phyloP scores from a whole-genome alignment of 1,284 basidiomycete genomes.

The Trametes versicolor region DNA sequence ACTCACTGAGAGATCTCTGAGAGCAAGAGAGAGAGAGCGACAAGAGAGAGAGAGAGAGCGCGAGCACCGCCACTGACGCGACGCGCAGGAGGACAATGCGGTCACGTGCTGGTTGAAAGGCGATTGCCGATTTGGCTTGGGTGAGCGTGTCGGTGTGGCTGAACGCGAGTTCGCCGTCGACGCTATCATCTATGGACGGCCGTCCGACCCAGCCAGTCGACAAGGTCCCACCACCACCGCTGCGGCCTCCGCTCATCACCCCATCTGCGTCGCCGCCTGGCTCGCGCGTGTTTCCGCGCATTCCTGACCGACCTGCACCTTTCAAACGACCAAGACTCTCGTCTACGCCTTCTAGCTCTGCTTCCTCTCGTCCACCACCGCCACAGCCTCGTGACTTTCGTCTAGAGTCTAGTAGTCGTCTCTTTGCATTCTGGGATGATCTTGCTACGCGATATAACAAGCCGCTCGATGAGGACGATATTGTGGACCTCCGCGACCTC shows the following conservation, averaged over 20 bases:
- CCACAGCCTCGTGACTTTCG: conserved; percentile 21
- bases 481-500: conserved; percentile 69
- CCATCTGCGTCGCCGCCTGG: conserved; percentile 48
- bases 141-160: conserved; percentile 8
- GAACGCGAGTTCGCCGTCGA: conserved; percentile 16
- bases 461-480: conserved; percentile 78
- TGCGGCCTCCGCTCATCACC: conserved; percentile 40
- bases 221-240: conserved; percentile 21
- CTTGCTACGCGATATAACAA: conserved; percentile 73
- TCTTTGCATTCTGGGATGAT: conserved; percentile 70
- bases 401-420: conserved; percentile 47
- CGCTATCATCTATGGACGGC: conserved; percentile 30
- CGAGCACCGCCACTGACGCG: conserved; percentile 11
- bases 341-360: conserved; percentile 41
- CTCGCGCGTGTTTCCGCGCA: conserved; percentile 32
- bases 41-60: background rate
- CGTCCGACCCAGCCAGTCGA: conserved; percentile 9
- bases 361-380: conserved; percentile 39
- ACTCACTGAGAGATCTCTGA: no score
- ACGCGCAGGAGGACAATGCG: conserved; percentile 11
- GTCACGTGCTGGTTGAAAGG: conserved; percentile 31
- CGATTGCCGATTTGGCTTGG: conserved; percentile 19
- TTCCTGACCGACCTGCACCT: conserved; percentile 47
- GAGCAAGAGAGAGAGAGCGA: background rate
- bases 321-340: conserved; percentile 51